Conservation (phyloP, 2,329 filamentous ascomycete genomes). For the Fusarium keratoplasticum region DNA sequence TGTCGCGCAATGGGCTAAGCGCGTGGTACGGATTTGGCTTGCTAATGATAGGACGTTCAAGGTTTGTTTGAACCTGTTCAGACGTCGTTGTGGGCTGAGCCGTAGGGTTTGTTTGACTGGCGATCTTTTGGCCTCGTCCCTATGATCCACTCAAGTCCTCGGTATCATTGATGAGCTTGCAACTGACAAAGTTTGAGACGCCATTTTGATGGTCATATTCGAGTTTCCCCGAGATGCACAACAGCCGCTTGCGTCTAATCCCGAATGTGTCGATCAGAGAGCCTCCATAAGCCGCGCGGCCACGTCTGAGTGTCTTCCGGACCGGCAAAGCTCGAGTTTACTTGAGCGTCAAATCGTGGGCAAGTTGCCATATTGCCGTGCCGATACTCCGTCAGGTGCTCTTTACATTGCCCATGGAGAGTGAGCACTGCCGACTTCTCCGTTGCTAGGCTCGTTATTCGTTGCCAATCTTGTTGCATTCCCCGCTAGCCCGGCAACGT, state of each 20-base stretch:
- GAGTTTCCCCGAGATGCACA: conserved; percentile 1
- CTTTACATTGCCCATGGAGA: neutral
- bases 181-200: neutral
- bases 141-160: neutral
- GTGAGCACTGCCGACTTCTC: neutral
- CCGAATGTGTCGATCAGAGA: neutral
- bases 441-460: neutral
- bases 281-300: neutral
- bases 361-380: neutral
- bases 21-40: neutral
- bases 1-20: neutral
- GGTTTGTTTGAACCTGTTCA: neutral
- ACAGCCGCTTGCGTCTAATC: conserved; percentile 11
- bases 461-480: conserved; percentile 27
- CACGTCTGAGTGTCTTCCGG: neutral
- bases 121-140: neutral
- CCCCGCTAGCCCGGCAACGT: conserved; percentile 14
- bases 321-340: conserved; percentile 1
- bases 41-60: neutral
- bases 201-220: neutral
- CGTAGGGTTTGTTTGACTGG: neutral
- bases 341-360: neutral
- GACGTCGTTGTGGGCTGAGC: conserved; percentile 11
- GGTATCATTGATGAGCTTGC: neutral
- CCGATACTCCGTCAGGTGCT: neutral